Evolutionary conservation across 805 yeast genomes (phyloP).

Genomic region (Metschnikowia vanudenii): DNA sequence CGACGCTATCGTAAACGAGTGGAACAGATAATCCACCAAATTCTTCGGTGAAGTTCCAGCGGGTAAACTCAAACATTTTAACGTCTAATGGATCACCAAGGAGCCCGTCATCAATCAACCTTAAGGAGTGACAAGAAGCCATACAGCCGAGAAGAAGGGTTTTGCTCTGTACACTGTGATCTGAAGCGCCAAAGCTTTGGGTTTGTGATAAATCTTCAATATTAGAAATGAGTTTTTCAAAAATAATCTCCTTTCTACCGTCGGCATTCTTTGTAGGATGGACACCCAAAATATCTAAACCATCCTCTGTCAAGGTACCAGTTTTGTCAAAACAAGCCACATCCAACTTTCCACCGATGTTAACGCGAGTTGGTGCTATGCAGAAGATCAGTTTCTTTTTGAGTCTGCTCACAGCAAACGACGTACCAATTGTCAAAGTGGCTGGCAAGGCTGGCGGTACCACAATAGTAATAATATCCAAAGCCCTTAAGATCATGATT

Average conservation of each 20-base stretch:
- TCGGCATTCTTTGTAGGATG: slow-evolving; percentile 42
- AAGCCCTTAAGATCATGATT: slow-evolving; percentile 79
- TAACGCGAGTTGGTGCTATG: slow-evolving; percentile 90
- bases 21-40: slow-evolving; percentile 30
- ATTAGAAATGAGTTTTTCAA: slow-evolving; percentile 27
- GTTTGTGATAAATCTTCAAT: slow-evolving; percentile 10
- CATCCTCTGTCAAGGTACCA: slow-evolving; percentile 96
- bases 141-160: slow-evolving; percentile 42
- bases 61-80: slow-evolving; percentile 90
- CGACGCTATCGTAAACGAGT: slow-evolving; percentile 18
- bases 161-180: slow-evolving; percentile 28
- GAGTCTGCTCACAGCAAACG: slow-evolving; percentile 80
- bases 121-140: slow-evolving; percentile 85
- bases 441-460: slow-evolving; percentile 99
- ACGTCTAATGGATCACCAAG: slow-evolving; percentile 93
- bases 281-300: slow-evolving; percentile 75
- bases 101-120: slow-evolving; percentile 71
- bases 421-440: slow-evolving; percentile 92
- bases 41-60: slow-evolving; percentile 74
- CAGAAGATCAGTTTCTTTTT: slow-evolving; percentile 71
- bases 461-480: slow-evolving; percentile 92
- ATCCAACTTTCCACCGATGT: slow-evolving; percentile 93
- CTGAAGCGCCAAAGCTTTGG: not conserved
- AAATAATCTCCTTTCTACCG: slow-evolving; percentile 40
- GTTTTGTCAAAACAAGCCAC: slow-evolving; percentile 93